phyloP scores from a whole-genome alignment of 257 asterid species.

The Nemophila menziesii region DNA sequence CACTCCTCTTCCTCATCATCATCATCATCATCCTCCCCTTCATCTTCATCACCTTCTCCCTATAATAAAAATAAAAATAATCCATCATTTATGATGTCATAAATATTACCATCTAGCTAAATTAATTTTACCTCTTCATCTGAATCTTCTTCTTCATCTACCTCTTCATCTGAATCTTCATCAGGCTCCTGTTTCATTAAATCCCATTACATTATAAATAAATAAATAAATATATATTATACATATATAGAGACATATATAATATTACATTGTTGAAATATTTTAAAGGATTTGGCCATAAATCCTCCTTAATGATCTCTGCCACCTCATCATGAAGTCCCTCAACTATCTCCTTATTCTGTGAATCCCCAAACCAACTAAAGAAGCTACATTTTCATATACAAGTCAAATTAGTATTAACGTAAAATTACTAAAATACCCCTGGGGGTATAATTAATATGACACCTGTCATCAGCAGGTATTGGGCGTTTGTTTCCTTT shows the following conservation, averaged over 20 bases:
- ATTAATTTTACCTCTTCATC: conserved; percentile 37
- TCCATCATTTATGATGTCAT: too few species aligned
- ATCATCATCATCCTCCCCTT: conserved; percentile 17
- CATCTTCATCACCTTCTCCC: background rate
- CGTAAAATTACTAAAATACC: conserved; percentile 2
- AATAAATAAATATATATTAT: background rate
- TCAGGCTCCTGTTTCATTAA: conserved; percentile 26
- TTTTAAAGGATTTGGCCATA: conserved; percentile 49
- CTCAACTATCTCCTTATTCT: conserved; percentile 20
- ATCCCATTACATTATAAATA: conserved; percentile 10
- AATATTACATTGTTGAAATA: conserved; percentile 26
- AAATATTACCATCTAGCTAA: too few species aligned
- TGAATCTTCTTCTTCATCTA: too few species aligned
- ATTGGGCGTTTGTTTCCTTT: conserved; percentile 37
- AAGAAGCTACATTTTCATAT: conserved; percentile 41
- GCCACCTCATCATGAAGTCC: conserved; percentile 45
- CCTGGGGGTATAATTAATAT: conserved; percentile 3
- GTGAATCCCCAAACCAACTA: conserved; percentile 42
- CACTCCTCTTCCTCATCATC: conserved; percentile 17
- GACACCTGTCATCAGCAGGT: conserved; percentile 33
- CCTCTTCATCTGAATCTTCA: conserved; percentile 29
- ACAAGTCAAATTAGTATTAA: background rate
- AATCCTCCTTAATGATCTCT: conserved; percentile 39
- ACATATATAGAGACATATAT: background rate
- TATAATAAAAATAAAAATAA: background rate